Base-by-base conservation (phyloP, 2,329 filamentous ascomycete species). In the Aureobasidium mangrovei region DNA sequence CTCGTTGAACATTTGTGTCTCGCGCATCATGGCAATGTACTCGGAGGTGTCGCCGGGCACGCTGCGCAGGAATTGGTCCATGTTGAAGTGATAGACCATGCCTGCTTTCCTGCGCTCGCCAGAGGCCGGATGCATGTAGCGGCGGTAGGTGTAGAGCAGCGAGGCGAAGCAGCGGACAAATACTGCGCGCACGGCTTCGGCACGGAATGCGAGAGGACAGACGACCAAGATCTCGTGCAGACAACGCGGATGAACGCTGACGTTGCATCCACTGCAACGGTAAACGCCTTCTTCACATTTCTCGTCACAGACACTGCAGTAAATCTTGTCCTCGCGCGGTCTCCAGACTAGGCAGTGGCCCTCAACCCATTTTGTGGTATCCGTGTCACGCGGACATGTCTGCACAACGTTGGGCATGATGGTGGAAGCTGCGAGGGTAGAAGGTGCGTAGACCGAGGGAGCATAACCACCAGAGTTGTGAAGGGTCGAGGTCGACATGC, bases 401-500 rank as follows among this genome's bases (percentile, higher is more conserved):
- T 91, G 86, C 57, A 88, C 79, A 79, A 90, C 85, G 62, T 84
- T 86, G 35, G 88, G 88, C 87, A 93, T 91, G 62, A 93, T 83
- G 2, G 88, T 93, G 5, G 86, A 91, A 6, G 88, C 88, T 2
- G 88, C 88, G 43, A 93, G 72, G 0, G 88, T 93, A n/a, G 87
- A 91, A 62, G 88, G 85, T 0, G 88, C 88, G 64, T 93, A 93
- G 2, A 88, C 83, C 2, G 88, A 91, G 3, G 88, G 88, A 4
- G 88, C 86, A 67, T 93, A 93, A 41, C 70, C 54, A 65, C 72
- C 73, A 55, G 76, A 75, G 58, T 70, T 67, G 55, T 70, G 76
- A 32, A 82, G 64, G 4, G 77, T 82, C 28, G 86, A 87, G 2
- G 86, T 90, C 10, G 86, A 89, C 58, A 83, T 77, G 28, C 83